Evolutionary conservation across 2,329 filamentous ascomycete genomes (phyloP), one percentile per base, ranked within the genome.

Genomic region (Fusarium subtropicale): DNA sequence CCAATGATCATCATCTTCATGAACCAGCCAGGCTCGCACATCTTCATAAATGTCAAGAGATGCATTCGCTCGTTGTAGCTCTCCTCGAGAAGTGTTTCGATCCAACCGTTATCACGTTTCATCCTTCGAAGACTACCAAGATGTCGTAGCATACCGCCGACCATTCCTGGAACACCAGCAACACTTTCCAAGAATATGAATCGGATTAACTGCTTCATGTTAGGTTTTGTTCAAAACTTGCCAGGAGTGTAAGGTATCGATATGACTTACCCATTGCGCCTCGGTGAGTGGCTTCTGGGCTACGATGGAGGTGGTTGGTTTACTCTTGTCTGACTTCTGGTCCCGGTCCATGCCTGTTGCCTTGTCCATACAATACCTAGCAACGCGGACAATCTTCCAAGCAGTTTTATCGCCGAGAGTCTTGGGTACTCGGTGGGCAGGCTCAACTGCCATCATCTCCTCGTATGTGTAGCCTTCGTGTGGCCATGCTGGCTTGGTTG

Each of bases 41-140:
- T 92, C 81, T 97, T 97, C 79, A 99, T 89, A 80, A 98, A 97
- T 0, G 92, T 96, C 31, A 97, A 83, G 2, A 97, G 88, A 75
- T 97, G 93, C 94, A 98, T 97, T 28, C 94, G 87, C 80, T 97
- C 94, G 78, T 97, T 97, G 81, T 93, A 97, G 68, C 90, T 92
- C 82, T 97, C 93, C 79, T 97, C 93, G 2, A 97, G 87, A 11
- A 97, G 84, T 1, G 92, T 95, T 80, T 97, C 94, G 77, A 99
- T 98, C 93, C 92, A 98, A 76, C 96, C 96, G 74, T 98, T 97
- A 78, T 98, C 95, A 58, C 95, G 86, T 84, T 93, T 94, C 85
- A 98, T 91, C 30, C 91, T 87, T 45, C 95, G 86, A 75, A 98
- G 86, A 70, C 91, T 94, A 76, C 91, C 89, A 38, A 98, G 85